Evolutionary conservation across 345 rosid species (phyloP).

Genomic region (Clausena lansium): DNA sequence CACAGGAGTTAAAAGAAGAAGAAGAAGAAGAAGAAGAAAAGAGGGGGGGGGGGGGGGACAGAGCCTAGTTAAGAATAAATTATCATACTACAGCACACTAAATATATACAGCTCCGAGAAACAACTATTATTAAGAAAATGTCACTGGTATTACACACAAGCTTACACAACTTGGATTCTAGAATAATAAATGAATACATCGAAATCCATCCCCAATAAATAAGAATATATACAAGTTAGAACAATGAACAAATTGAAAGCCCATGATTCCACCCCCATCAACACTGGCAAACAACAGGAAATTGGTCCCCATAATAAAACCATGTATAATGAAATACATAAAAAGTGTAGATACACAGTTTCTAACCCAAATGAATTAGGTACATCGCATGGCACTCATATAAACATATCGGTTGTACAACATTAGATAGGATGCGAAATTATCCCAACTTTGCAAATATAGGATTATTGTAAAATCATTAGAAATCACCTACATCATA

Average conservation of each 20-base stretch:
- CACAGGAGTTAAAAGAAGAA: constrained; percentile 4
- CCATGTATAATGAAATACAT: neutral
- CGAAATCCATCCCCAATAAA: neutral
- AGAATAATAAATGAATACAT: neutral
- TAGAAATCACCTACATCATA: neutral
- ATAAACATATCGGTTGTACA: neutral
- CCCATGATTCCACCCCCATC: neutral
- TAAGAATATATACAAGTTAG: neutral
- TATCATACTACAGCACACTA: neutral
- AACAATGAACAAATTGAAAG: neutral
- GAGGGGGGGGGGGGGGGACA: too few species aligned
- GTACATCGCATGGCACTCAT: neutral
- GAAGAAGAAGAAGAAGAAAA: neutral
- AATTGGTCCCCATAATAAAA: neutral
- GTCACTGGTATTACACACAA: neutral
- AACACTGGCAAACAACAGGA: neutral
- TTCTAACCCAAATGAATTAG: neutral
- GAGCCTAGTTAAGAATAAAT: neutral
- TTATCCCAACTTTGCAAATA: neutral
- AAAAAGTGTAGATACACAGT: neutral
- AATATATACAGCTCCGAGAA: neutral
- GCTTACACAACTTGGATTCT: neutral
- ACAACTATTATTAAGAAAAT: neutral
- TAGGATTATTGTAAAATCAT: neutral
- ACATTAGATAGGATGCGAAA: neutral